A percentile compares a stretch with the other conserved stretches of the same genome.
phyloP scores from a whole-genome alignment of 169 alveolate genomes.

The Plasmodium knowlesi region DNA sequence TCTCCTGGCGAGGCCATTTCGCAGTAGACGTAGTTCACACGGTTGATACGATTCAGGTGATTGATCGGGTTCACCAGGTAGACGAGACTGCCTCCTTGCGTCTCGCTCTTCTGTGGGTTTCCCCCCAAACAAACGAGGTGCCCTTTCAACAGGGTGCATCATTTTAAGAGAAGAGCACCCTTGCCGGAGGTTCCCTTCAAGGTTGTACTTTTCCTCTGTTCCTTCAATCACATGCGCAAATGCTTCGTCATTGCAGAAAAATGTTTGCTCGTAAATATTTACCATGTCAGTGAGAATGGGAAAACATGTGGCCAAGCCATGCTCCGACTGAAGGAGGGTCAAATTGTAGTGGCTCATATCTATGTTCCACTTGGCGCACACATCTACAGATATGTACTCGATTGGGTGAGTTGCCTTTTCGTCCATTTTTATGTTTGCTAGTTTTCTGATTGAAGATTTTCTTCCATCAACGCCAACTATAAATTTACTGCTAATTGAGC shows the following conservation, averaged over 20 bases:
- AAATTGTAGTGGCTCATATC: slow-evolving; percentile 35
- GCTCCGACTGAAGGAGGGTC: slow-evolving; percentile 16
- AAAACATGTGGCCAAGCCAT: slow-evolving; percentile 42
- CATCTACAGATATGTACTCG: slow-evolving; percentile 37
- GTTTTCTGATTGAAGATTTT: slow-evolving; percentile 21
- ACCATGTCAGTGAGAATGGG: slow-evolving; percentile 26
- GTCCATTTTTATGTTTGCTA: slow-evolving; percentile 21
- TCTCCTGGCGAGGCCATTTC: not conserved
- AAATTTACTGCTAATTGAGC: slow-evolving; percentile 27
- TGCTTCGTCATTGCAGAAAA: slow-evolving; percentile 12
- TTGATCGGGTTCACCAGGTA: too few species aligned
- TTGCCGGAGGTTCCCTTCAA: not conserved
- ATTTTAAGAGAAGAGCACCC: not conserved
- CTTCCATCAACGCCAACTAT: slow-evolving; percentile 46
- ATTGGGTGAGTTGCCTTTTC: not conserved
- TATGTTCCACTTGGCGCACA: slow-evolving; percentile 45
- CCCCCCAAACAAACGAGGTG: not conserved
- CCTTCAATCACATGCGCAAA: not conserved
- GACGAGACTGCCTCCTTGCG: not conserved
- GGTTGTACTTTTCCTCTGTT: not conserved
- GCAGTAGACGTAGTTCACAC: not conserved
- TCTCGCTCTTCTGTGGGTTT: not conserved
- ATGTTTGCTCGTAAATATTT: slow-evolving; percentile 12
- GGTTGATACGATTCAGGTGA: too few species aligned
- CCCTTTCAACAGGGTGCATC: not conserved